These are phyloP conservation scores for Hyphochytrium catenoides DNA, from an alignment of 352 stramenopile genomes.

Conservation along the genomic window DNA sequence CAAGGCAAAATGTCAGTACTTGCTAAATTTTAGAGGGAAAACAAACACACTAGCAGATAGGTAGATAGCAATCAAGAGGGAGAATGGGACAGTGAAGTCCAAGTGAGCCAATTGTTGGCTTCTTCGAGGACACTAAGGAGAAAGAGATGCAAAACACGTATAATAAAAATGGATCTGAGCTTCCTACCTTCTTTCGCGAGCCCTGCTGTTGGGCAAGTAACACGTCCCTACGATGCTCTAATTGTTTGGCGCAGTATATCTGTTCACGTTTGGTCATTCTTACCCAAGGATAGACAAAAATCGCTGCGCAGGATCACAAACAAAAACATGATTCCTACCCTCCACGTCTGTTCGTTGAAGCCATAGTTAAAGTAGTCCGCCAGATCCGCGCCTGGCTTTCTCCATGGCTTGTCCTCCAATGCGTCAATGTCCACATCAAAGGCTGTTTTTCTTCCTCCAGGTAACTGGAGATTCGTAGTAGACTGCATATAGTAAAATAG, in stretches of 20 bases:
- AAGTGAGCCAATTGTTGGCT: slow-evolving; percentile 9
- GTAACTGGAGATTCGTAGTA: too few species aligned
- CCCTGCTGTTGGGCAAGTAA: slow-evolving; percentile 42
- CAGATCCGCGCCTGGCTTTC: slow-evolving; percentile 67
- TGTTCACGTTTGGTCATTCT: too few species aligned
- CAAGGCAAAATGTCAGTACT: too few species aligned
- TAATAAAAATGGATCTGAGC: too few species aligned
- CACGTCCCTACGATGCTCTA: slow-evolving; percentile 32
- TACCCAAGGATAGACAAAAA: too few species aligned
- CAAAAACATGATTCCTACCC: slow-evolving; percentile 12
- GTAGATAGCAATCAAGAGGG: not conserved
- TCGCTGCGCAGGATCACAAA: slow-evolving; percentile 3
- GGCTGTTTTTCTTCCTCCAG: slow-evolving; percentile 50
- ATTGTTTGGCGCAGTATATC: slow-evolving; percentile 49
- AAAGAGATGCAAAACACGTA: too few species aligned
- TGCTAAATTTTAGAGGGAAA: too few species aligned
- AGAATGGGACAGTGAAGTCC: slow-evolving; percentile 8
- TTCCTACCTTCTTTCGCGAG: slow-evolving; percentile 37
- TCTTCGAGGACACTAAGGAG: slow-evolving; percentile 21
- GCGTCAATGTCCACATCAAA: slow-evolving; percentile 77
- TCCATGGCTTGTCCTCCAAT: slow-evolving; percentile 68
- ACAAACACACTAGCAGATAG: too few species aligned
- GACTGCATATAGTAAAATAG: too few species aligned
- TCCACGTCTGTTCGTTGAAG: slow-evolving; percentile 65
- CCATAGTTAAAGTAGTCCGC: slow-evolving; percentile 83